Evolutionary conservation across 2,329 filamentous ascomycete species (phyloP), one percentile per base, ranked within the genome.

Genomic region (Botrytis deweyae): DNA sequence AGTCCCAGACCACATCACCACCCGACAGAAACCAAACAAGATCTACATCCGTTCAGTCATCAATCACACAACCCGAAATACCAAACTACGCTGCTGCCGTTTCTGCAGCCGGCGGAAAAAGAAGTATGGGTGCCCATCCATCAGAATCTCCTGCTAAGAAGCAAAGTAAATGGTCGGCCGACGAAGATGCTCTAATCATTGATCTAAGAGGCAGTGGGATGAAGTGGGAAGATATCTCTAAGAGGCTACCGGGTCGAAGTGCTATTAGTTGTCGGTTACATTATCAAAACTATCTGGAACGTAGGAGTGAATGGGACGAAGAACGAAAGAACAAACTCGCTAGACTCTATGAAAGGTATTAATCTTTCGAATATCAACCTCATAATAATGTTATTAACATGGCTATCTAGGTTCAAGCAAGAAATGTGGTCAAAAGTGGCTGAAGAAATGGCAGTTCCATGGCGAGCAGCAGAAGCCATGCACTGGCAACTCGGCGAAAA

Each of bases 181-280:
- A 98, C 76, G 95, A 98, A 82, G 94, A 98, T 83, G 90, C 92
- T n/a, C 85, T 96, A 67, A 97, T 97, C 79, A 97, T 98, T 79
- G 93, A 97, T 82, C 88, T 98, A 76, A 90, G 95, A 74, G 93
- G 94, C 55, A 91, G 91, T 78, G 93, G 93, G 14, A 97, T 98
- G 94, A 98, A 98, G 82, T 98, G 95, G 96, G 95, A 98, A 81
- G 95, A 98, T 83, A 98, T 98, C 79, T 97, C 94, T 76, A 97
- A 95, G 85, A 89, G 92, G 72, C 85, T 98, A 68, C 95, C 94
- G 4, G 95, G 95, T 76, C 90, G 96, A 78, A 98, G 94, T 83
- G 92, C 94, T 73, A 98, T 98, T 80, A 97, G 94, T 79, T 98
- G 95, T 83, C 91, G 95, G 62, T 87, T 98, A 70, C 94, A 97